Evolutionary conservation across 257 asterid genomes (phyloP), one percentile per base, ranked within the genome.

Genomic region (Solanum ossicruentum): DNA sequence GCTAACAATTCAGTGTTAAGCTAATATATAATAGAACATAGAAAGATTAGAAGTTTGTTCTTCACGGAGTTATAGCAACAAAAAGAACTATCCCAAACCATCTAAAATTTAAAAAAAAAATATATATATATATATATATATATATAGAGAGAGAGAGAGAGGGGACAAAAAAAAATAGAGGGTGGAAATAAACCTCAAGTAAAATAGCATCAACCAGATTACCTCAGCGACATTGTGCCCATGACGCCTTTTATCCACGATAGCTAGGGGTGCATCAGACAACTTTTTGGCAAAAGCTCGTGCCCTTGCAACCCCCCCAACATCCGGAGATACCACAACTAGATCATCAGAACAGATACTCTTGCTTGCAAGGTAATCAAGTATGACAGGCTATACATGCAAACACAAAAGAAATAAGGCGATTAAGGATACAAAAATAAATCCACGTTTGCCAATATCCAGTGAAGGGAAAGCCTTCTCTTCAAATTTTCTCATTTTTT

Each of bases 261-360:
- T 95, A 88, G 98, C 98, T 88, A 95, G 86, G 86, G 98, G 98
- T 81, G 98, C 98, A 88, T 95, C 98, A 86, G 98, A 95, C 86
- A 95, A 87, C 90, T 95, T 95, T 88, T 95, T 95, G 8, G 98
- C 98, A 87, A 95, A 95, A 88, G 98, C 93, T 77, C 98, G 90
- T 70, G 98, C 98, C 88, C 98, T 90, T 82, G 98, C 98, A 88
- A 95, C 98, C 54, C 98, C 98, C 73, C 98, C 98, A 88, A 95
- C 98, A 88, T 95, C 98, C 57, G 98, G 98, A 73, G 98, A 95
- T 87, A 95, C 98, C 90, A 95, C 98, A 12, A 95, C 98, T 88
- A 95, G 89, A 87, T 95, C 98, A 87, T 86, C 87, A 43, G 97
- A 90, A 86, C 88, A 85, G 85, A 93, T 91, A 87, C 88, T 93